Evolutionary conservation across 148 eudicot species (phyloP), one percentile per base, ranked within the genome.

Genomic region (Cornus florida): DNA sequence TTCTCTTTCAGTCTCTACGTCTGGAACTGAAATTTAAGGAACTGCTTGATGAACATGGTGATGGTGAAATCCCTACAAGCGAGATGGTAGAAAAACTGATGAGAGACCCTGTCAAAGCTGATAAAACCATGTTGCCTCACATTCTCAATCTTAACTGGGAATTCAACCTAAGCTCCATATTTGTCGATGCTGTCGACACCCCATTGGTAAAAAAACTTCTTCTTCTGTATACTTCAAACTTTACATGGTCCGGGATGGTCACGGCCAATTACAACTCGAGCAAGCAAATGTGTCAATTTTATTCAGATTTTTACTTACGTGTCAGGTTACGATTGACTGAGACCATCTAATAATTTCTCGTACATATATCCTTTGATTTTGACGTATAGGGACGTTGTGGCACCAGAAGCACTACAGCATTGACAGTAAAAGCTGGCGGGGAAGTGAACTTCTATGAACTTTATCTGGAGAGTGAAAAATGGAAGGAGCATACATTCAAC

Each of bases 131-230:
- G 78, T 53, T 92, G 33, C 97, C 97, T 24, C 84, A 78, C 66
- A 92, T 92, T 46, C 88, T 91, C 72, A 76, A 90, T 1, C 82
- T 68, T 20, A 90, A 90, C 22, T 92, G 97, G 97, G 97, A 92
- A 68, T 79, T 64, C 24, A 65, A 76, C 43, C 75, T 92, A 41
- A 92, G 97, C 89, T 83, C 92, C 74, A 88, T 92, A 71, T 92
- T 89, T 69, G 94, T 92, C 33, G 84, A 87, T 83, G 81, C 86
- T 1, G 90, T 88, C 0, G 90, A 92, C 68, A 90, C 97, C 13
- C 90, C 91, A 7, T 77, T 89, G 90, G 97, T 92, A 85, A 17
- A 35, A 35, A 48, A 59, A 13, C 13, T n/a, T n/a, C 46, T 53
- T 0, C 12, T 6, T 53, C 1, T 53, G 19, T 53, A 53, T 53